Evolutionary conservation across 257 asterid species (phyloP), one percentile per base, ranked within the genome.

Genomic region (Datura wrightii): DNA sequence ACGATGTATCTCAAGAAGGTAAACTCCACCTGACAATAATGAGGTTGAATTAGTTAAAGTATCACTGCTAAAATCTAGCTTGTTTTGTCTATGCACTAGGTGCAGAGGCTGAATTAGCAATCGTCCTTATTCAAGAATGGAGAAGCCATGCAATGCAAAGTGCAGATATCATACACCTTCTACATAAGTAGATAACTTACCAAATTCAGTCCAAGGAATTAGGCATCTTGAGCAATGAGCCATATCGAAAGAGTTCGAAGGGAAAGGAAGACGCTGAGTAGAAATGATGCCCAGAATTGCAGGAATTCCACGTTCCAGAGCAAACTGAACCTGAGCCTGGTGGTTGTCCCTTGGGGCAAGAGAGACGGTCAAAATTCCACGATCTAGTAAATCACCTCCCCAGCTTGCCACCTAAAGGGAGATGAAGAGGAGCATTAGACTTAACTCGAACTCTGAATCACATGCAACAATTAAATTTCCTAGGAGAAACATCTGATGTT

Each of bases 191-290:
- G 78, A 58, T 24, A 2, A 80, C 14, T 56, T 84, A 86, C 89
- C 89, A 36, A 79, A 84, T 62, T 86, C 89, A 0, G 89, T 86
- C 89, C 89, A 86, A 48, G 89, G 89, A 52, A 86, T 86, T 79
- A 86, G 87, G 87, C 89, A 86, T 55, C 89, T 84, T 3, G 89
- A 86, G 69, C 89, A 86, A 74, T 86, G 89, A 56, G 89, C 89
- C 89, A 86, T 84, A 83, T 86, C 89, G 50, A 86, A 86, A 9
- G 89, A 69, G 65, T 74, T 86, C 6, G 89, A 86, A 54, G 89
- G 89, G 80, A 86, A 86, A 56, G 89, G 87, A 58, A 86, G 87
- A 58, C 89, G 83, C 13, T 86, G 89, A 5, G 89, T 86, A 48
- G 89, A 84, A 55, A 86, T 86, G 72, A 86, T 86, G 70, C 89